These are phyloP conservation scores for Phytopythium aichiense DNA, from an alignment of 352 stramenopile species.

Conservation along the genomic window DNA sequence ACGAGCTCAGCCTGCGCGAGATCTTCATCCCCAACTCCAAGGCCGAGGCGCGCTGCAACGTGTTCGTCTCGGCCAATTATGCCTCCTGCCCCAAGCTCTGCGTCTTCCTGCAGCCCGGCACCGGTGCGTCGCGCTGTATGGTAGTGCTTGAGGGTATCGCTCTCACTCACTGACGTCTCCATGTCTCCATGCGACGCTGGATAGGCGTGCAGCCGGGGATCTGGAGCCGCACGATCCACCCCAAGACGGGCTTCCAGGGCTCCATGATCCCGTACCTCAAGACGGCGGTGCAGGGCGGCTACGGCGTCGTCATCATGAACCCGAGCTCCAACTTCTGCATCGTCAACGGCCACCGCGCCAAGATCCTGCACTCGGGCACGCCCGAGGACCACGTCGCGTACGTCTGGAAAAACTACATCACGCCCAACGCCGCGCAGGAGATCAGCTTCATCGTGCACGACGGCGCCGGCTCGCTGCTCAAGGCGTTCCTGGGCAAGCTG, in stretches of 20 bases:
- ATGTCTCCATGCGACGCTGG: neutral
- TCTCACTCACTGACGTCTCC: neutral
- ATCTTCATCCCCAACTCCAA: conserved; percentile 89
- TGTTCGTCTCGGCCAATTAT: conserved; percentile 85
- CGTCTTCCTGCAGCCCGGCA: conserved; percentile 74
- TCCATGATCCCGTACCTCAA: conserved; percentile 89
- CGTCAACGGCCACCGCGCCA: conserved; percentile 77
- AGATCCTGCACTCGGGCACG: conserved; percentile 75
- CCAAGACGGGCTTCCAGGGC: conserved; percentile 77
- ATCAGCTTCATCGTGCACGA: conserved; percentile 86
- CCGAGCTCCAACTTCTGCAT: conserved; percentile 77
- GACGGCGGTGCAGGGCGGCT: conserved; percentile 79
- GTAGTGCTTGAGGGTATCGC: neutral
- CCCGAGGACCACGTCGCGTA: conserved; percentile 77
- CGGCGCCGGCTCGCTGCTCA: conserved; percentile 62
- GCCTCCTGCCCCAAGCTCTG: conserved; percentile 74
- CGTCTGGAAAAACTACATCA: conserved; percentile 87
- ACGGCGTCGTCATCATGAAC: conserved; percentile 79
- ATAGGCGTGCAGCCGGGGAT: conserved; percentile 66
- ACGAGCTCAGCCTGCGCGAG: conserved; percentile 76
- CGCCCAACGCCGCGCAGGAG: conserved; percentile 73
- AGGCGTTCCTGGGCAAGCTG: conserved; percentile 60
- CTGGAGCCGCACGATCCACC: conserved; percentile 68
- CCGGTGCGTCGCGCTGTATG: conserved; percentile 19
- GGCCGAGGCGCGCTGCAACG: conserved; percentile 80